Percentiles rank a stretch among this genome's conserved stretches.
Evolutionary conservation across 208 protist species (phyloP).

Genomic region (Trypanosoma mega): DNA sequence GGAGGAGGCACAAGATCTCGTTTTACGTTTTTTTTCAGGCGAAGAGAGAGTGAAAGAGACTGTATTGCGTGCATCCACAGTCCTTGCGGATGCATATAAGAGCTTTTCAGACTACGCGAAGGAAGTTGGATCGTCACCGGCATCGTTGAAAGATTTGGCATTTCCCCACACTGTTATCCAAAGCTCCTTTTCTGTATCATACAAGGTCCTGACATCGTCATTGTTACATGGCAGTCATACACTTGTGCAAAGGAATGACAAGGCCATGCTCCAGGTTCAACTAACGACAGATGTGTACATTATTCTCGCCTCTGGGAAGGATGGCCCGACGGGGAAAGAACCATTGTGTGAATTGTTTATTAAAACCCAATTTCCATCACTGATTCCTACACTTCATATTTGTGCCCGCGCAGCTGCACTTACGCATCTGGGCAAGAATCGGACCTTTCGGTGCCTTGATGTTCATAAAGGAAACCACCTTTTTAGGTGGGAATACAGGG

Average conservation of each 20-base stretch:
- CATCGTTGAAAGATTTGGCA: slow-evolving; percentile 1
- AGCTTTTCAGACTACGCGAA: slow-evolving; percentile 18
- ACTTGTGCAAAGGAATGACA: not conserved
- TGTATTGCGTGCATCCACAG: not conserved
- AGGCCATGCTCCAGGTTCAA: slow-evolving; percentile 13
- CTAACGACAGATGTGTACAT: slow-evolving; percentile 16
- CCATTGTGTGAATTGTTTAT: slow-evolving; percentile 16
- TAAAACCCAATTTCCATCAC: slow-evolving; percentile 17
- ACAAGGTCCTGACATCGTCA: slow-evolving; percentile 3
- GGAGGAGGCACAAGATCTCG: not conserved
- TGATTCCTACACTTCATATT: not conserved
- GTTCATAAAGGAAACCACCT: not conserved
- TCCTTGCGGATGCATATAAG: slow-evolving; percentile 8
- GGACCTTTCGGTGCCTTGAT: not conserved
- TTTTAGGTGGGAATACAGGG: not conserved
- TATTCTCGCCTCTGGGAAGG: not conserved
- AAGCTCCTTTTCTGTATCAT: slow-evolving; percentile 8
- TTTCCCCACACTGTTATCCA: slow-evolving; percentile 11
- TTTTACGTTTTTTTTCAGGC: slow-evolving; percentile 21
- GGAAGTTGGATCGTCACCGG: not conserved
- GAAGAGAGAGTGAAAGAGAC: slow-evolving; percentile 14
- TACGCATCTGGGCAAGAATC: not conserved
- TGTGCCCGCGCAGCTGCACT: not conserved
- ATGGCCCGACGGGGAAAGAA: not conserved
- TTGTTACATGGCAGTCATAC: slow-evolving; percentile 23